Percentiles rank a stretch among this genome's conserved stretches.
Conservation (phyloP, 192 early-diverging fungal genomes). For the Coemansia sp. region DNA sequence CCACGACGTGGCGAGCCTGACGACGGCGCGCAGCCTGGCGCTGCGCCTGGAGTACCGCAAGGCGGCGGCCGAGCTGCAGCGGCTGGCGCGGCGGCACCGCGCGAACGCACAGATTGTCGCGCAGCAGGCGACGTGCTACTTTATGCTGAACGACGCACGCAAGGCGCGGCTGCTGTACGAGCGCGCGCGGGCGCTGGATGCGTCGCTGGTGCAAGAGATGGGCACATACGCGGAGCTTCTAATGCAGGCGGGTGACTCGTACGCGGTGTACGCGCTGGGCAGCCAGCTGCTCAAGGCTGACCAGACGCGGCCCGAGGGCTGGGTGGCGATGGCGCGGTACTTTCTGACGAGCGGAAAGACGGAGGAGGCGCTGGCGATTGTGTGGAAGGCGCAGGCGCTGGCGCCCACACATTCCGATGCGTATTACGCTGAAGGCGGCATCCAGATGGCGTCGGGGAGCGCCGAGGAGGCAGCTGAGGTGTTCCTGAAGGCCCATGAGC, state of each 20-base stretch:
- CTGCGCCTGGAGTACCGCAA: conserved; percentile 21
- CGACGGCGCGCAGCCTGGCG: conserved; percentile 18
- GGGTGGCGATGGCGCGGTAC: conserved; percentile 50
- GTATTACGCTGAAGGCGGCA: conserved; percentile 28
- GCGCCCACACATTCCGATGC: conserved; percentile 26
- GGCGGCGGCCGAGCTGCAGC: conserved; percentile 12
- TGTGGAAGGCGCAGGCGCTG: conserved; percentile 48
- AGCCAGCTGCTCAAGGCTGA: conserved; percentile 33
- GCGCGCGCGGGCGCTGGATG: conserved; percentile 20
- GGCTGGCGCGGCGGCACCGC: conserved; percentile 17
- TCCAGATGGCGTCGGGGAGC: conserved; percentile 28
- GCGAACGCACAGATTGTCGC: conserved; percentile 28
- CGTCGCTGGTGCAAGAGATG: conserved; percentile 27
- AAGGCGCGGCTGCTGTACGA: conserved; percentile 23
- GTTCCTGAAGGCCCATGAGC: conserved; percentile 25
- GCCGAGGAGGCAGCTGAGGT: conserved; percentile 28
- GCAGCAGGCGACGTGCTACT: conserved; percentile 34
- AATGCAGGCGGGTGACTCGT: conserved; percentile 8
- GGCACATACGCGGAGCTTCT: conserved; percentile 33
- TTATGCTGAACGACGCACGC: conserved; percentile 18
- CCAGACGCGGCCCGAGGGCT: conserved; percentile 34
- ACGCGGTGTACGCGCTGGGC: conserved; percentile 31
- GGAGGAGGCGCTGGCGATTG: conserved; percentile 44
- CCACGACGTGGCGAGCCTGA: conserved; percentile 24
- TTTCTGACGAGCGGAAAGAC: conserved; percentile 21